Percentiles rank a stretch among this genome's conserved stretches.
Conservation (phyloP, 176 grass and related monocot species). For the Stipa capillata region DNA sequence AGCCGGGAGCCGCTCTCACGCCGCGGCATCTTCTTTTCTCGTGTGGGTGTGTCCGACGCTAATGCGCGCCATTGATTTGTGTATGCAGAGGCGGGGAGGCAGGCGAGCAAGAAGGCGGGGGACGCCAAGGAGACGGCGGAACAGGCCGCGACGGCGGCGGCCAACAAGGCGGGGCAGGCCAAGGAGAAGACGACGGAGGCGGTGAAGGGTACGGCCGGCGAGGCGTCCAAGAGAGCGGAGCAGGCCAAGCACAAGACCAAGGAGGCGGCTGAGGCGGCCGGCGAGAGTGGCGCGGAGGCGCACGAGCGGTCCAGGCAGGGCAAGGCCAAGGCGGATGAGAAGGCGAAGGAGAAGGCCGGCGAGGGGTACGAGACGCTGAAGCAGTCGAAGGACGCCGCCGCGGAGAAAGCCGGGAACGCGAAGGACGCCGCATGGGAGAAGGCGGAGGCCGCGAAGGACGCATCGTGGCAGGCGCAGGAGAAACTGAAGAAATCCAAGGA, state of each 20-base stretch:
- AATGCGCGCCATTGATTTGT: not conserved
- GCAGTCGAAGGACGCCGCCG: conserved; percentile 20
- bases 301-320: conserved; percentile 25
- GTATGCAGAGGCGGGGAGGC: conserved; percentile 23
- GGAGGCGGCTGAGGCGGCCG: conserved; percentile 12
- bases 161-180: conserved; percentile 21
- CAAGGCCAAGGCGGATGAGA: conserved; percentile 28
- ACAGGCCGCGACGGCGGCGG: conserved; percentile 11
- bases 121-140: conserved; percentile 24
- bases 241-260: conserved; percentile 28
- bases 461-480: no score
- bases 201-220: conserved; percentile 15
- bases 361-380: conserved; percentile 25
- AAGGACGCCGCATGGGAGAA: not conserved
- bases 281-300: conserved; percentile 18
- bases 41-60: no score
- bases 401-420: not conserved
- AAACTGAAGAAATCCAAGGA: no score
- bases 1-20: not conserved
- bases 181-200: conserved; percentile 14
- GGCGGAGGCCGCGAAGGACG: not conserved
- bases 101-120: conserved; percentile 23
- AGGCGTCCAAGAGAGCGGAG: conserved; percentile 20
- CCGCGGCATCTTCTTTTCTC: not conserved
- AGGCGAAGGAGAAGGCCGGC: conserved; percentile 16